phyloP scores from a whole-genome alignment of 148 eudicot genomes.

The Chenopodium suecicum region DNA sequence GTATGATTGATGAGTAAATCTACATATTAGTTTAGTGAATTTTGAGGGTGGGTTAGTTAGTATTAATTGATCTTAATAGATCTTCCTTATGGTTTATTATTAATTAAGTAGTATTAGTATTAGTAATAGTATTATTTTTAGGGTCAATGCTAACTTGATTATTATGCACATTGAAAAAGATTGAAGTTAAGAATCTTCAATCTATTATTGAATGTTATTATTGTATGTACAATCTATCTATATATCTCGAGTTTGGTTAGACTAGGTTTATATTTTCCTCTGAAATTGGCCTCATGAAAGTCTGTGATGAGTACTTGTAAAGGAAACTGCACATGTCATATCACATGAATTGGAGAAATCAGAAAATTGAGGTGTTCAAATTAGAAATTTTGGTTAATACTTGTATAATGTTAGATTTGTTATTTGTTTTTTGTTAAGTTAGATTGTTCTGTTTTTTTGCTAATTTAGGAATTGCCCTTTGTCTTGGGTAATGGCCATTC shows the following conservation, averaged over 20 bases:
- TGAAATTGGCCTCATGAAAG: constrained; percentile 6
- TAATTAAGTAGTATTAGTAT: no score
- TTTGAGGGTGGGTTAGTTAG: neutral
- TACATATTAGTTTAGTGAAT: neutral
- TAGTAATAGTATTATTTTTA: neutral
- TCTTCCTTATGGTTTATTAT: neutral
- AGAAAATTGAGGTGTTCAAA: constrained; percentile 22
- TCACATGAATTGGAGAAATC: constrained; percentile 31
- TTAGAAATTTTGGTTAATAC: neutral
- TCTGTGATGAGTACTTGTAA: constrained; percentile 32
- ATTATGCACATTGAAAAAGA: constrained; percentile 16
- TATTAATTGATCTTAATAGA: neutral
- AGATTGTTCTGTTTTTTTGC: constrained; percentile 11
- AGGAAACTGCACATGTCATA: constrained; percentile 39
- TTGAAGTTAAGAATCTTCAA: neutral
- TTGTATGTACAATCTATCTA: neutral
- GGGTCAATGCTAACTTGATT: constrained; percentile 27
- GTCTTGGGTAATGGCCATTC: constrained; percentile 14
- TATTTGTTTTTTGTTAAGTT: constrained; percentile 20
- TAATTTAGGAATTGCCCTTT: constrained; percentile 13
- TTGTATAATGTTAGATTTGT: neutral
- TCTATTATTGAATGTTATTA: constrained; percentile 15
- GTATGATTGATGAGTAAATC: neutral
- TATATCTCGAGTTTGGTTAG: neutral
- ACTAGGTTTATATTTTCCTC: neutral